Evolutionary conservation across 805 yeast species (phyloP), one percentile per base, ranked within the genome.

Genomic region (Barnettozyma salicaria): DNA sequence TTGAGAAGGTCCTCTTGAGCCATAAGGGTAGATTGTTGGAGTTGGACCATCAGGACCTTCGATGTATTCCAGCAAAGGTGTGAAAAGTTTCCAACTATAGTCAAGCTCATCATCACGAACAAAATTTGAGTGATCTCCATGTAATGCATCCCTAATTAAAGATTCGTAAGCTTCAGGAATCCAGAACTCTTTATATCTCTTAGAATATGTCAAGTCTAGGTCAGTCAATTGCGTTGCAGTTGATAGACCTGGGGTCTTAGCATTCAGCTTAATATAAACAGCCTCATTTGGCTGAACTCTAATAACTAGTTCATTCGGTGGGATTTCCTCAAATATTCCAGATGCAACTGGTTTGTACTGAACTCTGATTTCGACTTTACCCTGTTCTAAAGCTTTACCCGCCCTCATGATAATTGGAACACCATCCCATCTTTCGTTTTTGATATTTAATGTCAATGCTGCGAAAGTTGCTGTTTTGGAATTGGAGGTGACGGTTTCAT

Each of bases 141-240:
- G 73, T 57, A 82, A 64, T 45, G 90, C 84, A 63, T 92, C 97
- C 63, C 94, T 78, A 53, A 92, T 86, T 52, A 92, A 76, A 1
- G 96, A 83, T 68, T 92, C 98, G 63, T 92, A 92, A 28, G 97
- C 97, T 69, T 90, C 96, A 30, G 98, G 97, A 55, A 92, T 89
- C 80, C 92, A 83, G 65, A 86, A 82, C 57, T 86, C 82, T 46
- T 83, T 68, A 67, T 82, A 92, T 58, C 97, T 78, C 34, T 70
- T 68, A 38, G 80, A 65, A 61, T 92, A 92, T 24, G 94, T 83
- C 56, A 92, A 71, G 59, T 92, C 96, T 54, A 92, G 76, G 58
- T 90, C 97, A 19, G 96, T 86, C 42, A 85, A 74, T 21, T 90
- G 77, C 14, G 92, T 81, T 52, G 76, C 74, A 50, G 83, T 82